Conservation (phyloP, 805 yeast genomes). For the Spathaspora gorwiae region DNA sequence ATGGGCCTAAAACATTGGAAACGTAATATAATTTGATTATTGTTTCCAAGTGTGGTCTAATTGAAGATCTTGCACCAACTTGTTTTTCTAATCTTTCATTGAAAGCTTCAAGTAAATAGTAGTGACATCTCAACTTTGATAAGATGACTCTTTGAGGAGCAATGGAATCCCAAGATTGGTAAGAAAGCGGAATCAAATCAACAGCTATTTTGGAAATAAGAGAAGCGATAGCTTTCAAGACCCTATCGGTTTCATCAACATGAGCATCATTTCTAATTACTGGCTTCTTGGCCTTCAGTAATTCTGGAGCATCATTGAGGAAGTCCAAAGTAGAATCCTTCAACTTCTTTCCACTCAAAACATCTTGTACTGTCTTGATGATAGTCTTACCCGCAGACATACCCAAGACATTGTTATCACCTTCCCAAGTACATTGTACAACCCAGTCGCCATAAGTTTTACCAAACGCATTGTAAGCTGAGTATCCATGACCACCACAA, state of each 20-base stretch:
- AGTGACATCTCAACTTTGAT: constrained; percentile 49
- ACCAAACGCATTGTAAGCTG: constrained; percentile 88
- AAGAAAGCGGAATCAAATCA: constrained; percentile 31
- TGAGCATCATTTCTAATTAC: constrained; percentile 25
- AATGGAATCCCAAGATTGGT: constrained; percentile 41
- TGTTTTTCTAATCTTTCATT: constrained; percentile 30
- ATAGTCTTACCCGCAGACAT: constrained; percentile 80
- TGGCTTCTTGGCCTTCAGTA: constrained; percentile 20
- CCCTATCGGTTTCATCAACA: constrained; percentile 24
- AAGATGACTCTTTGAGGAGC: constrained; percentile 43
- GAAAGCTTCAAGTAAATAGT: constrained; percentile 41
- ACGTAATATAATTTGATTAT: constrained; percentile 56
- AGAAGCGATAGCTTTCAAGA: constrained; percentile 37
- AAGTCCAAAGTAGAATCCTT: constrained; percentile 30
- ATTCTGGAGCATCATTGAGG: constrained; percentile 12
- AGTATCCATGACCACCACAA: constrained; percentile 96
- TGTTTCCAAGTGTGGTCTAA: constrained; percentile 46
- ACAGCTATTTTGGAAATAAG: constrained; percentile 40
- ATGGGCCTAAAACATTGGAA: constrained; percentile 59
- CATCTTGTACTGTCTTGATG: constrained; percentile 43
- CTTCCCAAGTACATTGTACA: constrained; percentile 99
- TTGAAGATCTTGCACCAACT: constrained; percentile 27
- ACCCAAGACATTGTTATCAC: constrained; percentile 85
- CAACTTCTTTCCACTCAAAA: constrained; percentile 41
- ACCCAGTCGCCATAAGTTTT: constrained; percentile 89